Base-by-base conservation (phyloP, 495 filamentous ascomycete species). In the Daldinia grandis region DNA sequence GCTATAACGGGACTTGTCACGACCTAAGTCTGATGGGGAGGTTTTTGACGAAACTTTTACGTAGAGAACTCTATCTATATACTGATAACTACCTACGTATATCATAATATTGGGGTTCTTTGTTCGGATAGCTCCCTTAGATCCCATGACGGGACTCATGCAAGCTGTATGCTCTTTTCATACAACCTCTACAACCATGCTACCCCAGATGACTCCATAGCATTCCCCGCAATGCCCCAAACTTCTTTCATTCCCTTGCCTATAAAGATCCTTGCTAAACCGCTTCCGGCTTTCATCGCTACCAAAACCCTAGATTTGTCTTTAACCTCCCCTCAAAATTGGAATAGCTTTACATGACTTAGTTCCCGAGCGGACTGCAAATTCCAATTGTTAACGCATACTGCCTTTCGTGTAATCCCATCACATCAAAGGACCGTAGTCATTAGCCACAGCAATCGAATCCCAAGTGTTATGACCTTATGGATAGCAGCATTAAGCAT, bases 141-240 rank as follows among this genome's bases (percentile, higher is more conserved):
- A 50, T 21, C 49, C 25, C 49, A 27, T 51, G 49, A 47, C 24
- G 2, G 21, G 12, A 38, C 56, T 55, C 27, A 54, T 28, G 15
- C 31, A 54, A 44, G 33, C 5, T 62, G 27, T 62, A 40, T 12
- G 27, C 33, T 61, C 49, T 42, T 25, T 62, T 62, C 40, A 47
- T 58, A 58, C 40, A 14, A n/a, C 49, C 15, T 9, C 40, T 40
- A 38, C 12, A 9, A 62, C 50, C 33, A 33, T 31, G 58, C 19
- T 58, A 49, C 42, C 38, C 38, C 49, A 44, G 51, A 61, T 9
- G 37, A 66, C 33, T 35, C 33, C 33, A 35, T 35, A 35, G 0
- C 2, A 35, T 35, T 35, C 44, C 31, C 60, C 66, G 30, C 24
- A 38, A 44, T 60, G 65, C 68, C 62, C 68, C 62, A 61, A 70